Evolutionary conservation across 257 asterid species (phyloP).

Genomic region (Nemophila menziesii): DNA sequence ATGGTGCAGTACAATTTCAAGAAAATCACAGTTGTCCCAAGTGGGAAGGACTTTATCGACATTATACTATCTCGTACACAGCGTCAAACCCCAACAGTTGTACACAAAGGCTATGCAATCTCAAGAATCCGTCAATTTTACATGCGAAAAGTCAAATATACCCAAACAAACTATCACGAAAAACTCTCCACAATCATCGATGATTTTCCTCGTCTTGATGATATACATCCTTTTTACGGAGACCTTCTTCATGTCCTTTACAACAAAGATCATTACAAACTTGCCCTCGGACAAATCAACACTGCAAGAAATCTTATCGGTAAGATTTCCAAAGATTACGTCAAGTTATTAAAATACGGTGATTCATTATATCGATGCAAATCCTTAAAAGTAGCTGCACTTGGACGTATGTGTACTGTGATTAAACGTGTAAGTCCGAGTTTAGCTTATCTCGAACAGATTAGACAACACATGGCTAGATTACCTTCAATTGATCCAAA

Average conservation of each 20-base stretch:
- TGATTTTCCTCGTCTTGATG: conserved; percentile 87
- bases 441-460: conserved; percentile 95
- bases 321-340: conserved; percentile 74
- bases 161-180: conserved; percentile 68
- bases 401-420: conserved; percentile 93
- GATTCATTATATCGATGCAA: conserved; percentile 87
- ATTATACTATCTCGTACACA: conserved; percentile 89
- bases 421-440: conserved; percentile 74
- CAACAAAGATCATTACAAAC: conserved; percentile 94
- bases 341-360: conserved; percentile 69
- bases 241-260: conserved; percentile 89
- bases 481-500: conserved; percentile 92
- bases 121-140: conserved; percentile 80
- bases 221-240: conserved; percentile 89
- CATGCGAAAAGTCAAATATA: conserved; percentile 88
- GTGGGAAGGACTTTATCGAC: conserved; percentile 78
- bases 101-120: conserved; percentile 93
- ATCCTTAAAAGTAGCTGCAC: conserved; percentile 84
- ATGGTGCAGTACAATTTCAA: conserved; percentile 97
- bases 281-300: conserved; percentile 89
- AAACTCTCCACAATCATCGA: conserved; percentile 79
- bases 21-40: conserved; percentile 93
- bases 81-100: conserved; percentile 90
- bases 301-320: conserved; percentile 79
- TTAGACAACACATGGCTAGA: conserved; percentile 93